Conservation (phyloP, 495 filamentous ascomycete genomes). For the Penicillium cataractarum region DNA sequence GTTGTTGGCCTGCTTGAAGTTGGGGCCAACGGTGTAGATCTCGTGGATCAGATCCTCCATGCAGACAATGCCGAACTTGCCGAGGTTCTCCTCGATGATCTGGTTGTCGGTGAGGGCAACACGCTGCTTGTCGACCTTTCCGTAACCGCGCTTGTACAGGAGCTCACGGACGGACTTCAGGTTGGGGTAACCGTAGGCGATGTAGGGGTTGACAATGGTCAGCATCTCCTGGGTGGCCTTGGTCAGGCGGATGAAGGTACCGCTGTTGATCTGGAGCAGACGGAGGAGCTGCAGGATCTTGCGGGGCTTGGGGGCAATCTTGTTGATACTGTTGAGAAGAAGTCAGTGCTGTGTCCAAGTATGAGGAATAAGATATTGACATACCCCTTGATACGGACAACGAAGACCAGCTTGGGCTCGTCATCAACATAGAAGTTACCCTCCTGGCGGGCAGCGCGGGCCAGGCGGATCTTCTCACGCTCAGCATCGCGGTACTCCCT, state of each 20-base stretch:
- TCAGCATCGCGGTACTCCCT: slow-evolving; percentile 98
- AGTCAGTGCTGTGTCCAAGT: slow-evolving; percentile 18
- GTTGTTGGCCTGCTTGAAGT: slow-evolving; percentile 99
- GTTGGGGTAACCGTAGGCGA: slow-evolving; percentile 99
- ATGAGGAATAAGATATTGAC: slow-evolving; percentile 22
- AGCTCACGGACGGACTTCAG: slow-evolving; percentile 98
- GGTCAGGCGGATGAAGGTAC: slow-evolving; percentile 94
- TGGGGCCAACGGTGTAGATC: slow-evolving; percentile 97
- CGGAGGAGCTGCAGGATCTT: slow-evolving; percentile 99
- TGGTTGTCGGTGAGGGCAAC: slow-evolving; percentile 96
- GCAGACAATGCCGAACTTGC: slow-evolving; percentile 98
- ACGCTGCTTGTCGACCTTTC: slow-evolving; percentile 96
- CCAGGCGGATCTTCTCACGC: slow-evolving; percentile 96
- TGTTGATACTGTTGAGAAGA: slow-evolving; percentile 82
- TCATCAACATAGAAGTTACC: slow-evolving; percentile 91
- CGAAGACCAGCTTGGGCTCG: slow-evolving; percentile 96
- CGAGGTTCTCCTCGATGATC: slow-evolving; percentile 93
- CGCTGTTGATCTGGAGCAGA: slow-evolving; percentile 99
- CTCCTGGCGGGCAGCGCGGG: slow-evolving; percentile 84
- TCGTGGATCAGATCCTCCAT: slow-evolving; percentile 99
- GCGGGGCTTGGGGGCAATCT: slow-evolving; percentile 99
- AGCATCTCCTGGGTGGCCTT: slow-evolving; percentile 99
- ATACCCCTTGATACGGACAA: slow-evolving; percentile 98
- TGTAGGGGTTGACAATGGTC: slow-evolving; percentile 95
- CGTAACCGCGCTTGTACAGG: slow-evolving; percentile 99